Evolutionary conservation across 352 stramenopile genomes (phyloP).

Genomic region (Globisporangium iwayamae): DNA sequence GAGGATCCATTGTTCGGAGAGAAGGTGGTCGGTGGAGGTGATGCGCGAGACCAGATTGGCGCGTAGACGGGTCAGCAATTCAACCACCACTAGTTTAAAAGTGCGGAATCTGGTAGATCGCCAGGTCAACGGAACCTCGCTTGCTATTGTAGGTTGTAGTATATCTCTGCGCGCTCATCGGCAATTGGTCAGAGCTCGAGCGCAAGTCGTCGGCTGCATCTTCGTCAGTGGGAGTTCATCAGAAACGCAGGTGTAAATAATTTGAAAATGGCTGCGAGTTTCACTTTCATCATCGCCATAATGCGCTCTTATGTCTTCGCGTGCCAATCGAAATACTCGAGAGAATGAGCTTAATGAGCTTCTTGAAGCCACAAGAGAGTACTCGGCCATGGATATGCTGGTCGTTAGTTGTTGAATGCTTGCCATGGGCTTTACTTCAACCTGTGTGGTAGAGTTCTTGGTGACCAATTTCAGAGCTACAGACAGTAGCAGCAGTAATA

Average conservation of each 20-base stretch:
- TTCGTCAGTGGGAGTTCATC: neutral
- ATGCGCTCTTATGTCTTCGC: too few relatives aligned
- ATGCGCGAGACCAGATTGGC: neutral
- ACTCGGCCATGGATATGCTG: too few relatives aligned
- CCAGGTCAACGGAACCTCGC: neutral
- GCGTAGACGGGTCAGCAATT: constrained; percentile 5
- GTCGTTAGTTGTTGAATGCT: too few relatives aligned
- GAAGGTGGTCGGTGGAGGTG: neutral
- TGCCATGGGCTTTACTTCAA: too few relatives aligned
- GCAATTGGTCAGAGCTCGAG: neutral
- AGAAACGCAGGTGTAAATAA: constrained; percentile 3
- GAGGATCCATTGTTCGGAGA: constrained; percentile 1
- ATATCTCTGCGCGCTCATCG: neutral
- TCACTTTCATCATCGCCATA: constrained; percentile 1
- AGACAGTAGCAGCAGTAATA: too few relatives aligned
- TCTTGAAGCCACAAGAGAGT: too few relatives aligned
- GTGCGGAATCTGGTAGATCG: neutral
- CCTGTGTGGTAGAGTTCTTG: too few relatives aligned
- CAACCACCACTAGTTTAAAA: constrained; percentile 6
- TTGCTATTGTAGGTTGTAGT: constrained; percentile 6
- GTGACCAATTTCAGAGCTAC: too few relatives aligned
- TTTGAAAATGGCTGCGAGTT: neutral
- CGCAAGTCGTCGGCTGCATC: neutral
- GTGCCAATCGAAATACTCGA: too few relatives aligned
- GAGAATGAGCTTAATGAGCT: too few relatives aligned